Percentiles rank a stretch among this genome's conserved stretches.
These are phyloP conservation scores for Chlorophyllum brunneum DNA, from an alignment of 768 basidiomycete species.

Conservation along the genomic window DNA sequence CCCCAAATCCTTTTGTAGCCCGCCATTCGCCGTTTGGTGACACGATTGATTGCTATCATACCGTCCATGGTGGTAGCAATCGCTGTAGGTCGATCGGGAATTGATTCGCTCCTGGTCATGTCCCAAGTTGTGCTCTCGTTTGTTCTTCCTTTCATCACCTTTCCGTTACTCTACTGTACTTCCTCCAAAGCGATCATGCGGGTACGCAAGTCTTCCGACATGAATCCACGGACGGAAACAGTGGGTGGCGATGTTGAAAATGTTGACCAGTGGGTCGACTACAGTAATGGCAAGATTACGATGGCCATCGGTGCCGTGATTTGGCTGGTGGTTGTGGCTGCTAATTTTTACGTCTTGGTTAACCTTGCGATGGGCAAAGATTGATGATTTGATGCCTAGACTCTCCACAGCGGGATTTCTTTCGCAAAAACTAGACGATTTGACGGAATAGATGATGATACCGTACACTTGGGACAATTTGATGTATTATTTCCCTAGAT, in stretches of 20 bases:
- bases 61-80: constrained; percentile 80
- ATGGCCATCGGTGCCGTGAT: constrained; percentile 51
- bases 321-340: constrained; percentile 62
- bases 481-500: too few relatives aligned
- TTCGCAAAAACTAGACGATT: not conserved
- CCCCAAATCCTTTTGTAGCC: constrained; percentile 40
- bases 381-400: not conserved
- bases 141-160: constrained; percentile 80
- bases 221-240: not conserved
- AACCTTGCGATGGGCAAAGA: constrained; percentile 35
- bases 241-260: constrained; percentile 19
- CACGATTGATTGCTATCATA: constrained; percentile 76
- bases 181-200: constrained; percentile 70
- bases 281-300: constrained; percentile 53
- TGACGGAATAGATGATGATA: not conserved
- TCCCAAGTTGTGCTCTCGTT: constrained; percentile 84
- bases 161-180: constrained; percentile 77
- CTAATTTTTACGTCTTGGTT: constrained; percentile 76
- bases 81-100: constrained; percentile 62
- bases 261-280: constrained; percentile 47
- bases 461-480: too few relatives aligned
- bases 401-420: too few relatives aligned
- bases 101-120: constrained; percentile 77
- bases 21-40: constrained; percentile 73
- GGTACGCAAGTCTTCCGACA: constrained; percentile 39